phyloP scores from a whole-genome alignment of 2,329 filamentous ascomycete species.

The Penicillium sp. region DNA sequence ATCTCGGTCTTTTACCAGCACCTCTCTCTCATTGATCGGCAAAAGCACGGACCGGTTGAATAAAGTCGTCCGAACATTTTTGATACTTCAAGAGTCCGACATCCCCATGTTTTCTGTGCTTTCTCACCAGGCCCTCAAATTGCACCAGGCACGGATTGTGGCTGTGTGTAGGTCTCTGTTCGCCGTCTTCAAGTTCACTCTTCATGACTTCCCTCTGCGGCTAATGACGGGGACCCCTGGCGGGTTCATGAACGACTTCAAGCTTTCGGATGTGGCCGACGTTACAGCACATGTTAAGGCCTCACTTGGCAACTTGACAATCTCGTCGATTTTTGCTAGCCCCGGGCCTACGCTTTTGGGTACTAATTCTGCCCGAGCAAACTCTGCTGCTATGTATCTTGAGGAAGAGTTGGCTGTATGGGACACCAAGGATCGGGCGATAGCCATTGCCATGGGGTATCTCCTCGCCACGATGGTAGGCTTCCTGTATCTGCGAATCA shows the following conservation, averaged over 20 bases:
- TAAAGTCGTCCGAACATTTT: constrained; percentile 34
- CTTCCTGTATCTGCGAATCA: constrained; percentile 70
- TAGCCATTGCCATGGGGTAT: constrained; percentile 79
- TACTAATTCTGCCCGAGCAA: constrained; percentile 16
- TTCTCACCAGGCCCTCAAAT: constrained; percentile 63
- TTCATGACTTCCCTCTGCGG: constrained; percentile 34
- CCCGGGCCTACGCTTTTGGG: constrained; percentile 25
- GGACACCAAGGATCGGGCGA: constrained; percentile 60
- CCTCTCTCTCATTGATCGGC: constrained; percentile 39
- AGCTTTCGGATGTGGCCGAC: constrained; percentile 13
- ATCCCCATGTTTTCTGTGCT: constrained; percentile 71
- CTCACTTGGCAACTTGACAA: constrained; percentile 18
- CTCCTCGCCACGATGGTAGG: constrained; percentile 66
- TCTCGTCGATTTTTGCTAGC: constrained; percentile 18
- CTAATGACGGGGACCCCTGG: constrained; percentile 24
- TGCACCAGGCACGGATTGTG: constrained; percentile 52
- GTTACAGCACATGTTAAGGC: constrained; percentile 15
- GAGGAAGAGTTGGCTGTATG: constrained; percentile 61
- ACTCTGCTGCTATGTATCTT: constrained; percentile 27
- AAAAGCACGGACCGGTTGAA: constrained; percentile 37
- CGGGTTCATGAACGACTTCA: constrained; percentile 17
- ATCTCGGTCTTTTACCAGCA: constrained; percentile 34
- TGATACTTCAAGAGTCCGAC: constrained; percentile 49
- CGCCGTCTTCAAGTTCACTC: constrained; percentile 37
- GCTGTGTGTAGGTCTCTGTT: constrained; percentile 39